Evolutionary conservation across 306 rosid genomes (phyloP).

Genomic region (Vigna reflexopilosa): DNA sequence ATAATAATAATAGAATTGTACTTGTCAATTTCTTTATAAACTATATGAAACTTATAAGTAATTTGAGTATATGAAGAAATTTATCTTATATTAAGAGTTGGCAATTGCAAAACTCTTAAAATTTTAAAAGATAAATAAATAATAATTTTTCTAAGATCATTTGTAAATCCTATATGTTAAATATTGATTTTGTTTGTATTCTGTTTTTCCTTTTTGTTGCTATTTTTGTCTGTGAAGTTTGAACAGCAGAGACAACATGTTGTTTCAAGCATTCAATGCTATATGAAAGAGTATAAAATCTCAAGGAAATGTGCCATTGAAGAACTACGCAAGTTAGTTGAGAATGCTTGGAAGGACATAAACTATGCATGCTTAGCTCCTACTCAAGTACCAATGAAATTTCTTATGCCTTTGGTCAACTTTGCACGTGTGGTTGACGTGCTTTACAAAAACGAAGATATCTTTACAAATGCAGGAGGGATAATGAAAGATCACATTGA

Average conservation of each 20-base stretch:
- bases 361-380: slow-evolving; percentile 9
- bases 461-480: slow-evolving; percentile 21
- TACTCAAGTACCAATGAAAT: not conserved
- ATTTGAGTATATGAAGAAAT: no score
- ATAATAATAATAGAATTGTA: no score
- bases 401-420: slow-evolving; percentile 24
- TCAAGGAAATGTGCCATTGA: not conserved
- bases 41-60: no score
- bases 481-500: not conserved
- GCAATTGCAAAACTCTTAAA: no score
- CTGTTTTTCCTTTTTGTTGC: no score
- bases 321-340: not conserved
- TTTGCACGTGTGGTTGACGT: slow-evolving; percentile 13
- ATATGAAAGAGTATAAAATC: slow-evolving; percentile 28
- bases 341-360: slow-evolving; percentile 38
- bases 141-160: no score
- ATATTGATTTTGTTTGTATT: no score
- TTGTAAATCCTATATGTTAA: no score
- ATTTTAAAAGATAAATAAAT: no score
- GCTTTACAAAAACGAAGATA: slow-evolving; percentile 31
- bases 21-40: no score
- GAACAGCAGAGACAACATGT: slow-evolving; percentile 34
- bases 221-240: not conserved
- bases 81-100: no score
- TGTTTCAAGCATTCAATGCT: slow-evolving; percentile 28